phyloP scores from a whole-genome alignment of 139 green algal species.

The Haematococcus lacustris region DNA sequence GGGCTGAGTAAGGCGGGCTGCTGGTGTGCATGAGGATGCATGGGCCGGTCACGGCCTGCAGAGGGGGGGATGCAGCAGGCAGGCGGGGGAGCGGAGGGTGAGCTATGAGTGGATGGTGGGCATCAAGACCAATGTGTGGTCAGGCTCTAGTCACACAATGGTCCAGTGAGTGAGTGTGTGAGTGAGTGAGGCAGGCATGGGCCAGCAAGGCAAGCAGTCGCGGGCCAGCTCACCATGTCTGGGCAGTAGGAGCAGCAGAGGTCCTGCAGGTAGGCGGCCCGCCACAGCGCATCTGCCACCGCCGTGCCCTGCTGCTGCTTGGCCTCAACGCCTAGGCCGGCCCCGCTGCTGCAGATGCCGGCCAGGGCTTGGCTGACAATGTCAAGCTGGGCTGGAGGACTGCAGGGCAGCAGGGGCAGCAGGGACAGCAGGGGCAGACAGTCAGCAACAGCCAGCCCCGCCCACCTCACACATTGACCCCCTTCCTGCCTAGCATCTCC shows the following conservation, averaged over 20 bases:
- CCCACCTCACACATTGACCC: not conserved
- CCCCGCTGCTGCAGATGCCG: not conserved
- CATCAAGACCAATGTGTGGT: too few species aligned
- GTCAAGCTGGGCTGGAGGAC: not conserved
- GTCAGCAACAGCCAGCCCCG: not conserved
- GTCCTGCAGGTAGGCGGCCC: not conserved
- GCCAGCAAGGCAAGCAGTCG: not conserved
- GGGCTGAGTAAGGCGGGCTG: not conserved
- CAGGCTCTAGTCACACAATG: not conserved
- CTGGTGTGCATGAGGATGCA: not conserved
- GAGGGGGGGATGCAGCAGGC: not conserved
- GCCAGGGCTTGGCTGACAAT: not conserved
- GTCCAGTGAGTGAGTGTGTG: not conserved
- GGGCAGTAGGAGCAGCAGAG: not conserved
- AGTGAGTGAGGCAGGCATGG: not conserved
- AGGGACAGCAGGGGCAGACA: not conserved
- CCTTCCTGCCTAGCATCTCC: not conserved
- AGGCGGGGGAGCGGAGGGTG: not conserved
- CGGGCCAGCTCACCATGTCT: not conserved
- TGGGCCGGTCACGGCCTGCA: not conserved
- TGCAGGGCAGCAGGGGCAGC: not conserved
- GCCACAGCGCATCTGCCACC: not conserved
- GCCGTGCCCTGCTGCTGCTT: too few species aligned
- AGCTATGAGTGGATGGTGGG: too few species aligned
- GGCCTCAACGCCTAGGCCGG: not conserved